Evolutionary conservation across 805 yeast species (phyloP).

Genomic region (Cyberlindnera maclurae): DNA sequence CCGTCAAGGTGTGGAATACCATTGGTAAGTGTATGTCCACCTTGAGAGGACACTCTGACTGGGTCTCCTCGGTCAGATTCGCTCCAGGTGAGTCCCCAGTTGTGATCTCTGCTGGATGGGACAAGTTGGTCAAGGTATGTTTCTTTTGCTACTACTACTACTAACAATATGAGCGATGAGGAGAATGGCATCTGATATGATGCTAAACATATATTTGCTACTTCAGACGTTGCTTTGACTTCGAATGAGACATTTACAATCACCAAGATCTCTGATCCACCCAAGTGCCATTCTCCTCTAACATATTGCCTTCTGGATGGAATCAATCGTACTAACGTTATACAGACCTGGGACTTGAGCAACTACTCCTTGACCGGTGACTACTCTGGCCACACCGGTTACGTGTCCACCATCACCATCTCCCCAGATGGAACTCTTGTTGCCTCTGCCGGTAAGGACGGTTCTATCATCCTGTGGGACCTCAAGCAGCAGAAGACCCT

Average conservation of each 20-base stretch:
- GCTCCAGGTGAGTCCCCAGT: conserved; percentile 76
- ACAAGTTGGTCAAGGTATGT: conserved; percentile 98
- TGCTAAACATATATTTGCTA: conserved; percentile 89
- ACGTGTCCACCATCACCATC: conserved; percentile 93
- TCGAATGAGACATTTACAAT: conserved; percentile 92
- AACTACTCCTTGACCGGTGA: conserved; percentile 86
- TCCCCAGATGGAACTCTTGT: conserved; percentile 99
- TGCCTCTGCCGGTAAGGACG: conserved; percentile 99
- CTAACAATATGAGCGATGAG: neutral
- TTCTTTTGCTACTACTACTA: conserved; percentile 27
- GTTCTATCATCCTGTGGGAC: conserved; percentile 98
- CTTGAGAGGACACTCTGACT: conserved; percentile 93
- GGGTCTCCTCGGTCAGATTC: conserved; percentile 98
- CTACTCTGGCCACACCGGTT: conserved; percentile 98
- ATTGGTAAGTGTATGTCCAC: conserved; percentile 95
- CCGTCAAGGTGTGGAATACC: conserved; percentile 99
- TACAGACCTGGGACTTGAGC: conserved; percentile 88
- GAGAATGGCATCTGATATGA: conserved; percentile 42
- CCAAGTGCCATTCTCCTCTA: too few species aligned
- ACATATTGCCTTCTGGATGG: neutral
- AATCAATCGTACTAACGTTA: conserved; percentile 37
- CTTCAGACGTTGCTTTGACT: conserved; percentile 82
- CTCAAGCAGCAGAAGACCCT: conserved; percentile 76
- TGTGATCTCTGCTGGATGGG: conserved; percentile 98
- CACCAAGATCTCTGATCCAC: conserved; percentile 98